Percentiles rank a stretch among this genome's conserved stretches.
phyloP scores from a whole-genome alignment of 768 basidiomycete genomes.

The Asterophora parasitica region DNA sequence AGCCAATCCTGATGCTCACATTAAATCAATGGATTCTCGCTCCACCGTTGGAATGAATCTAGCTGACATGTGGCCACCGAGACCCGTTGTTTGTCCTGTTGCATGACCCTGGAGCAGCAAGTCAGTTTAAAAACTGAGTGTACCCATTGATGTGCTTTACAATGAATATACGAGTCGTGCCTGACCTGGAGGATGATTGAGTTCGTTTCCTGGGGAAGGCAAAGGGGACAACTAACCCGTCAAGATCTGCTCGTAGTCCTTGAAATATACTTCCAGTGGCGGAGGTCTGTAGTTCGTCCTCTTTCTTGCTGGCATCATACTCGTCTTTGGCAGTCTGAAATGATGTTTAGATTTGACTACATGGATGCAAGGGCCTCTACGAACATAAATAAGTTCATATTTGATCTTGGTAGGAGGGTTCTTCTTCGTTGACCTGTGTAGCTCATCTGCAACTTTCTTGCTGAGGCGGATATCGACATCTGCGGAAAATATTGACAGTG shows the following conservation, averaged over 20 bases:
- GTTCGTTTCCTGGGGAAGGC: neutral
- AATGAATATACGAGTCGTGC: slow-evolving; percentile 79
- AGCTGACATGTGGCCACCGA: slow-evolving; percentile 60
- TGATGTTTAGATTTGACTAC: neutral
- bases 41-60: slow-evolving; percentile 96
- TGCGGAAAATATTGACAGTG: slow-evolving; percentile 62
- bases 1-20: slow-evolving; percentile 42
- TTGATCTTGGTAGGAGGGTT: slow-evolving; percentile 72
- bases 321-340: slow-evolving; percentile 75
- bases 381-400: slow-evolving; percentile 82
- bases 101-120: slow-evolving; percentile 64
- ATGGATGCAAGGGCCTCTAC: slow-evolving; percentile 18
- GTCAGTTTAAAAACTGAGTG: neutral
- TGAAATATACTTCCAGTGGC: slow-evolving; percentile 80
- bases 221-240: slow-evolving; percentile 47
- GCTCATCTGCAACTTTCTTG: slow-evolving; percentile 63
- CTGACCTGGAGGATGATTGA: slow-evolving; percentile 37
- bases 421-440: slow-evolving; percentile 93
- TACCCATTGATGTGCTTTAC: slow-evolving; percentile 32
- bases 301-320: slow-evolving; percentile 66
- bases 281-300: slow-evolving; percentile 55
- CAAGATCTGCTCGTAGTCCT: slow-evolving; percentile 81
- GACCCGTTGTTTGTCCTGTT: slow-evolving; percentile 88
- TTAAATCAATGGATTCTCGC: slow-evolving; percentile 86
- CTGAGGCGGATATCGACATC: slow-evolving; percentile 60